These are phyloP conservation scores for Chlorella sp. DNA, from an alignment of 139 green algal species.

Conservation along the genomic window DNA sequence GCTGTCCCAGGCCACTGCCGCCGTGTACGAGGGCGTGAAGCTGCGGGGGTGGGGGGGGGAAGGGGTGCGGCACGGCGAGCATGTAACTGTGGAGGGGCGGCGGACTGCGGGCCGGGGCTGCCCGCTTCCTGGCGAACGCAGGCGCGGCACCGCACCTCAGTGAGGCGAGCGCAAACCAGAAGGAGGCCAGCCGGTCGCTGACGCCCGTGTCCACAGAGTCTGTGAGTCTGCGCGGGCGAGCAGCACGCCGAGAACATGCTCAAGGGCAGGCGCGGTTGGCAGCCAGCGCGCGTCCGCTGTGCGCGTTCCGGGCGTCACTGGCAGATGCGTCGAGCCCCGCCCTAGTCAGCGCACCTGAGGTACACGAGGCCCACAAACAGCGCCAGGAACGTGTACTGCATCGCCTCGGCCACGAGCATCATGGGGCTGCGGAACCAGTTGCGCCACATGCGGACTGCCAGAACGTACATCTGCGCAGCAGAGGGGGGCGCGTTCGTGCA, in stretches of 20 bases:
- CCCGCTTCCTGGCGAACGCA: too few relatives aligned
- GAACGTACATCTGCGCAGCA: conserved; percentile 22
- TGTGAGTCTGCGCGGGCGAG: conserved; percentile 10
- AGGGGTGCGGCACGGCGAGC: not conserved
- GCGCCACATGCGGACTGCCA: conserved; percentile 27
- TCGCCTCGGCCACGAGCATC: conserved; percentile 37
- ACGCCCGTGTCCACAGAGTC: conserved; percentile 30
- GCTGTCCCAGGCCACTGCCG: conserved; percentile 42
- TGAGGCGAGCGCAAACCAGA: conserved; percentile 45
- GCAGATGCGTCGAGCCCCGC: not conserved
- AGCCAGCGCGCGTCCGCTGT: too few relatives aligned
- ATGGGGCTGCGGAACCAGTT: conserved; percentile 39
- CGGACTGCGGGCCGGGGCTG: too few relatives aligned
- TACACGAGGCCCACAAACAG: conserved; percentile 46
- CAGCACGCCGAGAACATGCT: not conserved
- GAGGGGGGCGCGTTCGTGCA: too few relatives aligned
- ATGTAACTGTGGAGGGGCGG: too few relatives aligned
- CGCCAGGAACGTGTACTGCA: conserved; percentile 45
- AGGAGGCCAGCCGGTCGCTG: conserved; percentile 34
- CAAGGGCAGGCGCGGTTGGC: too few relatives aligned
- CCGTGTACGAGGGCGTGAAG: too few relatives aligned
- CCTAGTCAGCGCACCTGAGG: conserved; percentile 24
- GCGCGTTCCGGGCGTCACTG: too few relatives aligned
- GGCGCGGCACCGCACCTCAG: too few relatives aligned
- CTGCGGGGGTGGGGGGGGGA: not conserved